Conservation (phyloP, 2,329 filamentous ascomycete genomes). For the Leptoxyphium fumago region DNA sequence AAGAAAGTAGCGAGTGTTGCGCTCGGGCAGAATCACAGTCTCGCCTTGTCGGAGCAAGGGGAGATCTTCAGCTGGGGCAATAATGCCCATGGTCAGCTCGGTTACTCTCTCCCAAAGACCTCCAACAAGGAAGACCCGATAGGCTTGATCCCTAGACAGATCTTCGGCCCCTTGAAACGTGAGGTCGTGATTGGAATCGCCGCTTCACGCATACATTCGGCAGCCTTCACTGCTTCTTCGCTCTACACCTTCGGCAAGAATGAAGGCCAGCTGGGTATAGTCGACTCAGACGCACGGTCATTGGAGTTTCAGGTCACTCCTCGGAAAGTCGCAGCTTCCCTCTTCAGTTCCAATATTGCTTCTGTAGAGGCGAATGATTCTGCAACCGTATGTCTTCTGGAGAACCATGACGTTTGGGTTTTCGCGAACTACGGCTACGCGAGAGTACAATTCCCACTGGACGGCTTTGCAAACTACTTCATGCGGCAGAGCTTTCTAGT, state of each 20-base stretch:
- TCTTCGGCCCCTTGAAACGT: conserved; percentile 83
- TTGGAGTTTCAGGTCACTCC: conserved; percentile 71
- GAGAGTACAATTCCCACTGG: conserved; percentile 70
- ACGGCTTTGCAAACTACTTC: conserved; percentile 56
- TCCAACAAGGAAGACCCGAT: conserved; percentile 70
- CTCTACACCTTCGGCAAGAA: conserved; percentile 94
- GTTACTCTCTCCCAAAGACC: conserved; percentile 60
- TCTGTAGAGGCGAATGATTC: conserved; percentile 80
- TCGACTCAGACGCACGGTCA: conserved; percentile 88
- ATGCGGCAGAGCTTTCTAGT: conserved; percentile 51
- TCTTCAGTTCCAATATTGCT: conserved; percentile 57
- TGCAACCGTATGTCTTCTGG: conserved; percentile 72
- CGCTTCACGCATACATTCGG: conserved; percentile 82
- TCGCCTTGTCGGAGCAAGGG: conserved; percentile 74
- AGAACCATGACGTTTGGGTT: conserved; percentile 79
- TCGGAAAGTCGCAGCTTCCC: conserved; percentile 73
- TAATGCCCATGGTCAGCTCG: conserved; percentile 73
- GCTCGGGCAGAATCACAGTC: conserved; percentile 78
- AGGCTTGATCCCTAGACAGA: conserved; percentile 66
- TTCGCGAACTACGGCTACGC: conserved; percentile 95
- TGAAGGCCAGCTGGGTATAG: conserved; percentile 79
- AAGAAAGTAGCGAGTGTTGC: conserved; percentile 65
- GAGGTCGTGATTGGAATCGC: conserved; percentile 69
- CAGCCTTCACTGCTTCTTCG: conserved; percentile 65
- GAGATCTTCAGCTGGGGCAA: conserved; percentile 91